A percentile compares a stretch with the other conserved stretches of the same genome.
phyloP scores from a whole-genome alignment of 352 stramenopile genomes.

The Thalassiosira exigua region DNA sequence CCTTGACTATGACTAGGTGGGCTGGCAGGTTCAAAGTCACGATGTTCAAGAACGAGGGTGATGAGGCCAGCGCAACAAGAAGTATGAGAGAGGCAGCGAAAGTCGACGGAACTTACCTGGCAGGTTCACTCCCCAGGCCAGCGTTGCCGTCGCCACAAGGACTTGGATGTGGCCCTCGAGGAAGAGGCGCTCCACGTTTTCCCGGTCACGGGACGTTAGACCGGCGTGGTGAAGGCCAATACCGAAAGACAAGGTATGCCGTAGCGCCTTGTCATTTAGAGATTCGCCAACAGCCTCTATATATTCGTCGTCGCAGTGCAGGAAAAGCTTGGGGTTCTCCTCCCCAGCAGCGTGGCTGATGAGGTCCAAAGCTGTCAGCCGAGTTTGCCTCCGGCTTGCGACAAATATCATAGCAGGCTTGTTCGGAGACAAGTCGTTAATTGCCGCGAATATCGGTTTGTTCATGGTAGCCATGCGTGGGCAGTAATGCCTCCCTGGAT shows the following conservation, averaged over 20 bases:
- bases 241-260: conserved; percentile 96
- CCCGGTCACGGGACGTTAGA: conserved; percentile 87
- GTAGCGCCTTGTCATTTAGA: conserved; percentile 89
- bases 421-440: conserved; percentile 92
- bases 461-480: conserved; percentile 99
- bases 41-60: no score
- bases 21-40: no score
- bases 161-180: conserved; percentile 96
- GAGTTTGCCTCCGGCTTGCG: conserved; percentile 96
- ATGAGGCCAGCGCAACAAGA: no score
- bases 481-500: conserved; percentile 96
- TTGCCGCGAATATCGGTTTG: conserved; percentile 97
- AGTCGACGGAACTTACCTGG: conserved; percentile 89
- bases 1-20: conserved; percentile 97
- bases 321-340: conserved; percentile 92
- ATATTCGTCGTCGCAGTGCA: conserved; percentile 89
- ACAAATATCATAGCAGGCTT: conserved; percentile 98
- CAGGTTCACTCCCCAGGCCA: conserved; percentile 98
- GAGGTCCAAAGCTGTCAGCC: conserved; percentile 96
- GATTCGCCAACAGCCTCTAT: conserved; percentile 82
- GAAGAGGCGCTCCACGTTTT: conserved; percentile 96
- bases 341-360: conserved; percentile 92
- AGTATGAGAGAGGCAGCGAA: neutral
- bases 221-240: conserved; percentile 98
- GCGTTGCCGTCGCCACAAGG: conserved; percentile 75